Percentiles rank a stretch among this genome's conserved stretches.
Conservation (phyloP, 352 stramenopile genomes). For the Globisporangium radiosum region DNA sequence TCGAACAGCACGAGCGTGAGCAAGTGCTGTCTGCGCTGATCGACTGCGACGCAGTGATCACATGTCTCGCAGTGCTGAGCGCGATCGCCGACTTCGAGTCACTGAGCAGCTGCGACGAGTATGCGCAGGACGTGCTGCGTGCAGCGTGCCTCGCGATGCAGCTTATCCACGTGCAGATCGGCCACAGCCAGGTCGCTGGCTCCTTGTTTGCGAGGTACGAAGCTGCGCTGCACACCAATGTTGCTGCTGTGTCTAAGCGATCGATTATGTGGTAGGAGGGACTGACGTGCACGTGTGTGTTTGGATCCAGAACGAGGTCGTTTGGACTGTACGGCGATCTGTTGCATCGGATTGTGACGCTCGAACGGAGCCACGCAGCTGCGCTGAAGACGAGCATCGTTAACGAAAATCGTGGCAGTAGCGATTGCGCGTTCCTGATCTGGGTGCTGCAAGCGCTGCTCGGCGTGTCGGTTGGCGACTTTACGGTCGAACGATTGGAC, state of each 20-base stretch:
- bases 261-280: no score
- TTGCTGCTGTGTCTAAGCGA: neutral
- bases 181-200: neutral
- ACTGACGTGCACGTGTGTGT: neutral
- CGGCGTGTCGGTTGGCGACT: slow-evolving; percentile 2
- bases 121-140: neutral
- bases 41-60: slow-evolving; percentile 35
- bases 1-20: slow-evolving; percentile 15
- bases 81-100: slow-evolving; percentile 8
- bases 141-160: slow-evolving; percentile 5
- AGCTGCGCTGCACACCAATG: neutral
- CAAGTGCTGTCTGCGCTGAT: slow-evolving; percentile 27
- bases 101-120: neutral
- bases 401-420: neutral
- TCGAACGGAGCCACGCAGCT: neutral
- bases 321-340: slow-evolving; percentile 27
- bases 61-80: slow-evolving; percentile 37
- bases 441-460: slow-evolving; percentile 4
- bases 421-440: neutral
- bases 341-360: slow-evolving; percentile 14
- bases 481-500: neutral
- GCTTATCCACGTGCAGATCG: slow-evolving; percentile 6
- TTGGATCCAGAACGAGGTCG: slow-evolving; percentile 12
- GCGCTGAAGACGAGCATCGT: neutral
- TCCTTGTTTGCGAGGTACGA: slow-evolving; percentile 12